Evolutionary conservation across 805 yeast species (phyloP).

Genomic region (Zygoascus flipseniorum): DNA sequence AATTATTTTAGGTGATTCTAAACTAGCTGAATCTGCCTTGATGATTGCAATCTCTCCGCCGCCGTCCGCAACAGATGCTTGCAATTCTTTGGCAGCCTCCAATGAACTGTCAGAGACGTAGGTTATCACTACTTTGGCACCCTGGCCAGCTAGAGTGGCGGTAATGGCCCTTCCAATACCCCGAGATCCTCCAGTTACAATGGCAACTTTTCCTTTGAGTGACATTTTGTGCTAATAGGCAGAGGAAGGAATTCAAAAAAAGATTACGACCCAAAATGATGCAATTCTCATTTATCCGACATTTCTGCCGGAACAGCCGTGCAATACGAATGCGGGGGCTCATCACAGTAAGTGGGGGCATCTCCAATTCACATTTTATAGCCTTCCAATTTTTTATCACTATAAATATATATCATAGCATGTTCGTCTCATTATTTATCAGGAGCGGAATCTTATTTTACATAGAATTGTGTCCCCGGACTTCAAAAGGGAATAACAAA

Average conservation of each 20-base stretch:
- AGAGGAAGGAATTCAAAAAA: too few relatives aligned
- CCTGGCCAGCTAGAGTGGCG: slow-evolving; percentile 37
- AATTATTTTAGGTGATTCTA: slow-evolving; percentile 7
- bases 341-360: too few relatives aligned
- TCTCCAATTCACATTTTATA: too few relatives aligned
- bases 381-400: too few relatives aligned
- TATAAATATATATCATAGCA: too few relatives aligned
- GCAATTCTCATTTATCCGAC: too few relatives aligned
- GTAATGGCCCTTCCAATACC: slow-evolving; percentile 47
- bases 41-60: slow-evolving; percentile 3
- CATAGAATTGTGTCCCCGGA: slow-evolving; percentile 13
- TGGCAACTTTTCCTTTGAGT: slow-evolving; percentile 7
- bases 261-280: too few relatives aligned
- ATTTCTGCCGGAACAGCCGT: too few relatives aligned
- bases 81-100: not conserved
- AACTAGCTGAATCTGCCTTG: slow-evolving; percentile 10
- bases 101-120: slow-evolving; percentile 4
- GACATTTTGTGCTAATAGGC: not conserved
- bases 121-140: slow-evolving; percentile 33
- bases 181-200: slow-evolving; percentile 42
- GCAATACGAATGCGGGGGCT: too few relatives aligned
- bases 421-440: too few relatives aligned
- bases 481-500: slow-evolving; percentile 32
- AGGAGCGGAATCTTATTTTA: not conserved
- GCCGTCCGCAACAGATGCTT: not conserved